Base-by-base conservation (phyloP, 163 green algal species). In the Trebouxiophyceae sp. region DNA sequence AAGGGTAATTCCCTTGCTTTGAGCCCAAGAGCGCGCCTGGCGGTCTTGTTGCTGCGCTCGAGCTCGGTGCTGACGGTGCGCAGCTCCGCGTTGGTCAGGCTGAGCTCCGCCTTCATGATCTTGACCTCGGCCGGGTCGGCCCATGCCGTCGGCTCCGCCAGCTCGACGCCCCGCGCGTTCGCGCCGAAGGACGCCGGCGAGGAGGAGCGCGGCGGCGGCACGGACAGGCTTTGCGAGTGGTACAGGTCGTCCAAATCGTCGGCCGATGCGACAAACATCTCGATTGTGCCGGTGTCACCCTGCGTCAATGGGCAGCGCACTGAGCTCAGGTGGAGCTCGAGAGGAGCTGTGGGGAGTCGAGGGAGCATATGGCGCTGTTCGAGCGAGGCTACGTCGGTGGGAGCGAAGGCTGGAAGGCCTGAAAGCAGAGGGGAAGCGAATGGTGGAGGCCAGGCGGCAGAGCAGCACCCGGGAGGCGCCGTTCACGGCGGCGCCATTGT, bases 51-150 rank as follows among this genome's bases (percentile, higher is more conserved):
- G 26, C 28, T 22, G 22, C 45, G 26, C 19, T 1, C 4, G 28
- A 58, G 60, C 60, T 67, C 45, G 19, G 29, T 20, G 45, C 27
- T 46, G n/a, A 33, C 28, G 28, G 8, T 45, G 33, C 45, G 44
- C 6, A 67, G 44, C 16, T 67, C 45, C 20, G 45, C 60, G 12
- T 20, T n/a, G 1, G 58, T 33, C 8, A 64, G n/a, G 7, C 44
- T 26, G 28, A 67, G 28, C 60, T 67, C 60, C 19, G 27, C 45
- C 29, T 33, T 65, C 4, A 65, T 29, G 33, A 31, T 30, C 27
- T 23, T 45, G 29, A 31, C 28, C 19, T 12, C 30, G 30, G n/a
- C 31, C 46, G 57, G 29, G 4, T 2, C 30, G 8, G 46, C 29
- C 30, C 12, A 62, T 26, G 29, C 8, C 30, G 26, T 16, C 31